phyloP scores from a whole-genome alignment of 1,284 basidiomycete species.

The Phylloporus sp. region DNA sequence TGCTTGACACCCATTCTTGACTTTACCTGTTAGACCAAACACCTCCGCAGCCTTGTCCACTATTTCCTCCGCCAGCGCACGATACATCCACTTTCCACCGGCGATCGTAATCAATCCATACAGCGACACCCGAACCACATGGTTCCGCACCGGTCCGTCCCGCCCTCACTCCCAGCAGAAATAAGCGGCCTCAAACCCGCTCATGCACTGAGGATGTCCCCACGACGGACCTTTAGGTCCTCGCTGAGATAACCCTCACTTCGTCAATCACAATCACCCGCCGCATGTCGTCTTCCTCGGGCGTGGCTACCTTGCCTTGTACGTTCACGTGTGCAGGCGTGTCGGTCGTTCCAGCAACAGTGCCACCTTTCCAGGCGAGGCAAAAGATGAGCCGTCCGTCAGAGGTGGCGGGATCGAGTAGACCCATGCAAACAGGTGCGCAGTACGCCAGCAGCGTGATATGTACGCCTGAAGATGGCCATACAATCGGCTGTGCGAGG shows the following conservation, averaged over 20 bases:
- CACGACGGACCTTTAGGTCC: slow-evolving; percentile 92
- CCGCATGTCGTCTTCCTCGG: slow-evolving; percentile 93
- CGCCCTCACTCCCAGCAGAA: no score
- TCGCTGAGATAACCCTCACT: slow-evolving; percentile 88
- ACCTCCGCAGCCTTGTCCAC: no score
- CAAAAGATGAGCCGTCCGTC: slow-evolving; percentile 91
- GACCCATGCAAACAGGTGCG: slow-evolving; percentile 93
- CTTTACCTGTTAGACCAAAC: no score
- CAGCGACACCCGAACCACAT: no score
- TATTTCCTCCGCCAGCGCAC: no score
- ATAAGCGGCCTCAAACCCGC: slow-evolving; percentile 86
- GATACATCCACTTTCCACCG: no score
- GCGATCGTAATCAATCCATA: no score
- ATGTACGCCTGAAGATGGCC: slow-evolving; percentile 94
- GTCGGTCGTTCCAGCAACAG: slow-evolving; percentile 56
- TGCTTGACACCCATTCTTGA: no score
- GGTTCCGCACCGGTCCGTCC: no score
- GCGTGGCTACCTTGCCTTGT: slow-evolving; percentile 61
- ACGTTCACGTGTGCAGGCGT: slow-evolving; percentile 77
- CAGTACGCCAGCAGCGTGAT: slow-evolving; percentile 88
- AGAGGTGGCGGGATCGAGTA: slow-evolving; percentile 82
- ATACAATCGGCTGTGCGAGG: slow-evolving; percentile 53
- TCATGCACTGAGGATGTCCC: slow-evolving; percentile 97
- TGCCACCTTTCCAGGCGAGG: slow-evolving; percentile 98
- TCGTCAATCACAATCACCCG: slow-evolving; percentile 77